phyloP scores from a whole-genome alignment of 768 basidiomycete species.

The Lentinula sp. region DNA sequence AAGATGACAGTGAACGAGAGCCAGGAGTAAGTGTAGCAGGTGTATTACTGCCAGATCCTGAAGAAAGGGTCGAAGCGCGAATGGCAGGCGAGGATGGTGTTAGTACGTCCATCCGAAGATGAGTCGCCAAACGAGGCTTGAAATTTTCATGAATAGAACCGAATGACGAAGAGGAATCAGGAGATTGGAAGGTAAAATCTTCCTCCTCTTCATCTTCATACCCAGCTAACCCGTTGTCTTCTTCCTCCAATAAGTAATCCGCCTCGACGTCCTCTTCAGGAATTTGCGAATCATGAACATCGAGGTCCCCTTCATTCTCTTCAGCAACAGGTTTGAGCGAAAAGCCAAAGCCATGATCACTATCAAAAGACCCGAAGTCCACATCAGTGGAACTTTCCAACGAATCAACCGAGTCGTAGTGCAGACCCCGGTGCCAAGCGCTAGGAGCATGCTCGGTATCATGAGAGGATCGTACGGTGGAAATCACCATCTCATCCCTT shows the following conservation, averaged over 20 bases:
- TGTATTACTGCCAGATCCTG: slow-evolving; percentile 11
- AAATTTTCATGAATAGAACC: slow-evolving; percentile 46
- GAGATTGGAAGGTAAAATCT: slow-evolving; percentile 39
- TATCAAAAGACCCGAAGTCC: slow-evolving; percentile 44
- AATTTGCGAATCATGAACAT: slow-evolving; percentile 15
- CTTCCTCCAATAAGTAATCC: slow-evolving; percentile 38
- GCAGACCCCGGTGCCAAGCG: slow-evolving; percentile 39
- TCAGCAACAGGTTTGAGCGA: slow-evolving; percentile 54
- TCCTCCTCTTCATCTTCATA: slow-evolving; percentile 70
- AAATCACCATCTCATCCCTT: slow-evolving; percentile 18
- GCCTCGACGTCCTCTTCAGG: slow-evolving; percentile 35
- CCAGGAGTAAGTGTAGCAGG: slow-evolving; percentile 13
- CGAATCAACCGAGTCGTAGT: slow-evolving; percentile 59
- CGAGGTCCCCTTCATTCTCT: slow-evolving; percentile 33
- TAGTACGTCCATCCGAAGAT: slow-evolving; percentile 22
- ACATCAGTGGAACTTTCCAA: slow-evolving; percentile 62
- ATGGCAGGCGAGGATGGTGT: slow-evolving; percentile 16
- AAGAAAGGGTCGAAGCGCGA: slow-evolving; percentile 15
- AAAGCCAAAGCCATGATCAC: slow-evolving; percentile 33
- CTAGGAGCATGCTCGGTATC: slow-evolving; percentile 1
- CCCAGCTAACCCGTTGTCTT: slow-evolving; percentile 52
- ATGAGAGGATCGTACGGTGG: slow-evolving; percentile 41
- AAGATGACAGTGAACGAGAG: slow-evolving; percentile 24
- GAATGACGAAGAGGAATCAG: slow-evolving; percentile 44
- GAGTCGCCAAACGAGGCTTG: slow-evolving; percentile 21